A percentile compares a stretch with the other conserved stretches of the same genome.
Conservation (phyloP, 768 basidiomycete genomes). For the Leccinum ochraceum region DNA sequence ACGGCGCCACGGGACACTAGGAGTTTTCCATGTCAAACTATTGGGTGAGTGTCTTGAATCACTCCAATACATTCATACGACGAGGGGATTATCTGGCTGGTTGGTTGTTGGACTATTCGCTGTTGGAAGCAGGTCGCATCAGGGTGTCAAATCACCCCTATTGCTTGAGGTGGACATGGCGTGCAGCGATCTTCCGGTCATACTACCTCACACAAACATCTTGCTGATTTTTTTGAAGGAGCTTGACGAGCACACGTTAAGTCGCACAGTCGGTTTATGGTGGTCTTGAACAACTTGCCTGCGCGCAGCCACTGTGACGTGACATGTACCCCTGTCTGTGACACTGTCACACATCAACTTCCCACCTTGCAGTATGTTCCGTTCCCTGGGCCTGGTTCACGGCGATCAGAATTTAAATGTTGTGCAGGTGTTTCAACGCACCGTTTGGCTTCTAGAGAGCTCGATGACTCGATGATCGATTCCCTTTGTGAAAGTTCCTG, state of each 20-base stretch:
- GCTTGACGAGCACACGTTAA: constrained; percentile 33
- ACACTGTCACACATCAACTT: constrained; percentile 23
- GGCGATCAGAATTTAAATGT: constrained; percentile 1
- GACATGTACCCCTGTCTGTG: constrained; percentile 31
- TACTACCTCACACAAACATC: constrained; percentile 31
- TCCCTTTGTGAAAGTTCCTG: not conserved
- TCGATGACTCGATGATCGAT: not conserved
- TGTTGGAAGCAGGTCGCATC: constrained; percentile 1
- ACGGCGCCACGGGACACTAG: constrained; percentile 2
- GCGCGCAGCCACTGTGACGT: constrained; percentile 24
- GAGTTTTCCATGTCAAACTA: constrained; percentile 17
- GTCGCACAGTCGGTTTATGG: constrained; percentile 26
- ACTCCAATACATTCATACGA: constrained; percentile 26
- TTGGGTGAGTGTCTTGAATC: constrained; percentile 35
- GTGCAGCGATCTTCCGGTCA: constrained; percentile 16
- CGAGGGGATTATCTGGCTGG: constrained; percentile 22
- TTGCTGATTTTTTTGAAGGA: constrained; percentile 21
- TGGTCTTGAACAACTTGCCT: constrained; percentile 35
- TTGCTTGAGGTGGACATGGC: constrained; percentile 9
- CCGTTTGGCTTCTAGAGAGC: not conserved
- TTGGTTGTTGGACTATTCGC: constrained; percentile 7
- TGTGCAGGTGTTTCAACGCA: constrained; percentile 4
- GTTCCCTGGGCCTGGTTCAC: not conserved
- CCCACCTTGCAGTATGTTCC: constrained; percentile 12
- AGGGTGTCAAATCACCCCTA: constrained; percentile 3